Evolutionary conservation across 495 filamentous ascomycete species (phyloP).

Genomic region (Choiromyces venosus): DNA sequence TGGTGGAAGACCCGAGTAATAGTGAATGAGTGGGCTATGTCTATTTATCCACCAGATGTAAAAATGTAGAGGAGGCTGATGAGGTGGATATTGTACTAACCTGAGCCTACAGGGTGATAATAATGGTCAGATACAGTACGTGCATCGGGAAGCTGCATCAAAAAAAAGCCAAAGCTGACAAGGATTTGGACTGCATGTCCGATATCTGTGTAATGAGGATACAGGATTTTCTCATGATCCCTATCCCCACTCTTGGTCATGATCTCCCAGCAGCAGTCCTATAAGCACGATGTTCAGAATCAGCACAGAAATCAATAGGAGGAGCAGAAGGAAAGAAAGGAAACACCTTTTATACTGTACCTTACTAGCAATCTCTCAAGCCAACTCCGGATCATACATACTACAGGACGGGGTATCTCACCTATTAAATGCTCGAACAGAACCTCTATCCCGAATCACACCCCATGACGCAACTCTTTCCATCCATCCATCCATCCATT

Average conservation of each 20-base stretch:
- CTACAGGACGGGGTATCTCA: background rate
- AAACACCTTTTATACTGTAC: background rate
- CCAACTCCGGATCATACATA: background rate
- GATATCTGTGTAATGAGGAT: background rate
- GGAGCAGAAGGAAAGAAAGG: background rate
- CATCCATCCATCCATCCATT: too few species aligned
- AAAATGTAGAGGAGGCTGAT: background rate
- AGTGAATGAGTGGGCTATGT: background rate
- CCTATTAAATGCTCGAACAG: background rate
- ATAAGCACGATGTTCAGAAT: background rate
- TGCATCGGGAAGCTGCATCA: background rate
- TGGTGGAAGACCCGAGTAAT: background rate
- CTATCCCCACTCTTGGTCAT: background rate
- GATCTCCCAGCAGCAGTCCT: background rate
- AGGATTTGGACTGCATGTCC: background rate
- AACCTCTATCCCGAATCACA: background rate
- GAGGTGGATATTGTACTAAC: background rate
- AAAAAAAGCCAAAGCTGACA: background rate
- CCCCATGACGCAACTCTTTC: background rate
- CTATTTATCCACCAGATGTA: background rate
- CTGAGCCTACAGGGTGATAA: background rate
- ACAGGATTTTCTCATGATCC: background rate
- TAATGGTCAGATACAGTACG: background rate
- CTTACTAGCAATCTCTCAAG: background rate
- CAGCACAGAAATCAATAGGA: background rate